A percentile compares a stretch with the other conserved stretches of the same genome.
Conservation (phyloP, 192 early-diverging fungal species). For the Rhizoclosmatium sp. region DNA sequence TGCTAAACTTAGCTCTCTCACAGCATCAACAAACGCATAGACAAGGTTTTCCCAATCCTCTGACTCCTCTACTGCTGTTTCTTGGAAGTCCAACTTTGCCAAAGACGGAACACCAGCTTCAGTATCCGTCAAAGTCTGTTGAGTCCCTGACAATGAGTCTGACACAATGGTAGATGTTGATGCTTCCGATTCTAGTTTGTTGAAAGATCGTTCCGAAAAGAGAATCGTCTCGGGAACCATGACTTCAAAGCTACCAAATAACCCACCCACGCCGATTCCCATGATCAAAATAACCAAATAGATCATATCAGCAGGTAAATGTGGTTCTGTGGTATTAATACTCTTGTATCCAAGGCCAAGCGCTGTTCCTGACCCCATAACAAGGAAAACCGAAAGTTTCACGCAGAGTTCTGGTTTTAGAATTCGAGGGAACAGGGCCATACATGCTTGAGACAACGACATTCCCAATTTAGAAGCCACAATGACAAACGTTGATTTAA, state of each 20-base stretch:
- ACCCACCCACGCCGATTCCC: neutral
- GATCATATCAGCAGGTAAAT: neutral
- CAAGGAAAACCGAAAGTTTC: neutral
- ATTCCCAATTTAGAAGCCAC: neutral
- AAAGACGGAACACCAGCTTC: no score
- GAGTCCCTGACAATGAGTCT: neutral
- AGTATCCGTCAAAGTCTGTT: no score
- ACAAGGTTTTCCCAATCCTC: neutral
- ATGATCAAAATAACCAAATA: neutral
- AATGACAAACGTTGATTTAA: neutral
- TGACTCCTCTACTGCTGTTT: neutral
- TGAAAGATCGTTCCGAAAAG: neutral
- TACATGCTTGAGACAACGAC: neutral
- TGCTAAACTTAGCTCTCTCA: neutral
- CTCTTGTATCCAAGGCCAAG: neutral
- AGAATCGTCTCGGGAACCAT: neutral
- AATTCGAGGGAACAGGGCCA: neutral
- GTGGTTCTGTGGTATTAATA: neutral
- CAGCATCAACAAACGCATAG: neutral
- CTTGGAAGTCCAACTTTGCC: no score
- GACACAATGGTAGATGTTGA: neutral
- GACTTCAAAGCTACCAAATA: neutral
- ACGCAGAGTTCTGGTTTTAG: neutral
- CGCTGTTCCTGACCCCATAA: neutral
- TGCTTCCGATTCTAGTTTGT: neutral